phyloP scores from a whole-genome alignment of 2,329 filamentous ascomycete genomes.

The Aspergillus brasiliensis region DNA sequence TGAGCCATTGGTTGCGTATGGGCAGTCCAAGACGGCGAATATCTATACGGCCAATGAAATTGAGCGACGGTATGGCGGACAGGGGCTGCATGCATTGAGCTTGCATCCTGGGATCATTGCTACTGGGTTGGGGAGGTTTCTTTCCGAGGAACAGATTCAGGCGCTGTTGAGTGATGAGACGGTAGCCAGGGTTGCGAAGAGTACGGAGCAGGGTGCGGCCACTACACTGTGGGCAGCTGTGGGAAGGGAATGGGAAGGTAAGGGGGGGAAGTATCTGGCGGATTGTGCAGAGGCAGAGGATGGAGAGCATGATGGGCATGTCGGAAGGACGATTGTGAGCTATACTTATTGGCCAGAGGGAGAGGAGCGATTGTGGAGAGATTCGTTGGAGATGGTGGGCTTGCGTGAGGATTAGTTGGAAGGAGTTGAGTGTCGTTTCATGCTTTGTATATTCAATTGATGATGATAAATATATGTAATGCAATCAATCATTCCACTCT shows the following conservation, averaged over 20 bases:
- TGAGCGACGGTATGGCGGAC: constrained; percentile 51
- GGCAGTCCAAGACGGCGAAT: constrained; percentile 55
- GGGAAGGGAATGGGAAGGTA: constrained; percentile 10
- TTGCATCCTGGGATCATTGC: constrained; percentile 49
- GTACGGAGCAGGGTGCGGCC: constrained; percentile 41
- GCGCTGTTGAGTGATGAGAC: constrained; percentile 13
- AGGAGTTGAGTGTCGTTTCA: not conserved
- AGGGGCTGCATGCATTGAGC: constrained; percentile 48
- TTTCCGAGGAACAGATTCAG: constrained; percentile 2
- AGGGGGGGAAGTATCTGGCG: constrained; percentile 39
- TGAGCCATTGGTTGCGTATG: constrained; percentile 46
- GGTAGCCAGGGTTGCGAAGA: constrained; percentile 31
- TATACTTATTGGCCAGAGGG: constrained; percentile 30
- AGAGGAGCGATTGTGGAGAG: constrained; percentile 35
- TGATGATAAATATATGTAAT: not conserved
- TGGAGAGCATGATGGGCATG: constrained; percentile 15
- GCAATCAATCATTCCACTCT: not conserved
- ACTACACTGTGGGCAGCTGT: constrained; percentile 15
- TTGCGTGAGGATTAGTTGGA: not conserved
- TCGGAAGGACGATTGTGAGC: constrained; percentile 17
- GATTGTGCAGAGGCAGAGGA: constrained; percentile 28
- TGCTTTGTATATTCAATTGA: not conserved
- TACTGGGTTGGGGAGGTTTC: not conserved
- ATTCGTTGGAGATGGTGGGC: constrained; percentile 29
- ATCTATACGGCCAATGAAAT: constrained; percentile 56